Evolutionary conservation across 495 filamentous ascomycete species (phyloP).

Genomic region (Penicillium manginii): DNA sequence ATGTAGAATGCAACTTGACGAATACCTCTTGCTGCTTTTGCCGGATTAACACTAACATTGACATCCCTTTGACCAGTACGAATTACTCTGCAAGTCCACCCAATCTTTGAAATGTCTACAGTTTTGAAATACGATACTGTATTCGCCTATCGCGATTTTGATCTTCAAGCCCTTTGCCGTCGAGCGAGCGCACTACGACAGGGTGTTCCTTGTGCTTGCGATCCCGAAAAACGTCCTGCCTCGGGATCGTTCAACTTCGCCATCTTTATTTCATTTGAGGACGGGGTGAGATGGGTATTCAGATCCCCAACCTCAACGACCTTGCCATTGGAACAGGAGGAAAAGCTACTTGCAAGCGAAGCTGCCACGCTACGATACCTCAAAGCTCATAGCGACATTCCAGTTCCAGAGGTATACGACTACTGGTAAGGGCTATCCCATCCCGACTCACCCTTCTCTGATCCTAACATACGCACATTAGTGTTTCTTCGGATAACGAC

Average conservation of each 20-base stretch:
- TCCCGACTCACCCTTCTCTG: slow-evolving; percentile 5
- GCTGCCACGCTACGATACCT: slow-evolving; percentile 30
- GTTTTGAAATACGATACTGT: background rate
- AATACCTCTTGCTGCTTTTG: too few species aligned
- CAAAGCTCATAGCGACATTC: slow-evolving; percentile 29
- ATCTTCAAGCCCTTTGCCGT: slow-evolving; percentile 26
- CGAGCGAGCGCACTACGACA: slow-evolving; percentile 24
- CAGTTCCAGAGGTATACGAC: slow-evolving; percentile 29
- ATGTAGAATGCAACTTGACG: too few species aligned
- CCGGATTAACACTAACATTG: too few species aligned
- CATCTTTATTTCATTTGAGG: slow-evolving; percentile 30
- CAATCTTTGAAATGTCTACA: background rate
- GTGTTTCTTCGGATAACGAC: slow-evolving; percentile 26
- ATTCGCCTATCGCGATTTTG: slow-evolving; percentile 27
- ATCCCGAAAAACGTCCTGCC: slow-evolving; percentile 28
- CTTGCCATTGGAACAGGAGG: slow-evolving; percentile 20
- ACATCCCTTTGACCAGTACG: too few species aligned
- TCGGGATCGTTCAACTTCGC: slow-evolving; percentile 34
- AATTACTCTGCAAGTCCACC: too few species aligned
- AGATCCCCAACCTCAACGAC: slow-evolving; percentile 21
- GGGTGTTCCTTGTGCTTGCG: slow-evolving; percentile 25
- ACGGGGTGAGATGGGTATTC: slow-evolving; percentile 31
- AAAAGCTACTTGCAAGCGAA: slow-evolving; percentile 30
- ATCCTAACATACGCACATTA: slow-evolving; percentile 7
- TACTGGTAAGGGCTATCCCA: slow-evolving; percentile 21